These are phyloP conservation scores for Fusarium devonianum DNA, from an alignment of 2,329 filamentous ascomycete genomes.

Conservation along the genomic window DNA sequence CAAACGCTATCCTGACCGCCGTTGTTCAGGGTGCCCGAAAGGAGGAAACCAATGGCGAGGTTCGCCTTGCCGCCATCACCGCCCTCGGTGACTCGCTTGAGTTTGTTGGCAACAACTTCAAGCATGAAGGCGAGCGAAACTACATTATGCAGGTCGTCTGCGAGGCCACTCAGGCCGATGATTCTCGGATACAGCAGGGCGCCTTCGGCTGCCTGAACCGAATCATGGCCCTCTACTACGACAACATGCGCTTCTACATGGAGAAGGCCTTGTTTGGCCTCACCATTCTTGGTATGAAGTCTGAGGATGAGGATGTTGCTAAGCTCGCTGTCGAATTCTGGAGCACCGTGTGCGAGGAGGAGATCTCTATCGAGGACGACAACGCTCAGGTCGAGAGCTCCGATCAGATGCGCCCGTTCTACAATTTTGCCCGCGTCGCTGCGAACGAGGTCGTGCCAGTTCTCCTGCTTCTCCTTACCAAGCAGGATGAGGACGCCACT, in stretches of 20 bases:
- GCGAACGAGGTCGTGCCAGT: slow-evolving; percentile 95
- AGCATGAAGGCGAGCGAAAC: slow-evolving; percentile 98
- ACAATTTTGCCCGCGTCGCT: slow-evolving; percentile 93
- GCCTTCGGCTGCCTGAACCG: slow-evolving; percentile 97
- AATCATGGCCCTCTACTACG: slow-evolving; percentile 98
- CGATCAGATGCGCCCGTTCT: slow-evolving; percentile 87
- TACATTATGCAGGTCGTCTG: slow-evolving; percentile 99
- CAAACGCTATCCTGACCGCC: slow-evolving; percentile 96
- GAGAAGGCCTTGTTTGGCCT: slow-evolving; percentile 98
- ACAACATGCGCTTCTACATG: slow-evolving; percentile 99
- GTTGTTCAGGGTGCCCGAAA: slow-evolving; percentile 97
- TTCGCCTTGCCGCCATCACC: slow-evolving; percentile 90
- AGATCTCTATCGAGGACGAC: slow-evolving; percentile 97
- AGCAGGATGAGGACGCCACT: slow-evolving; percentile 95
- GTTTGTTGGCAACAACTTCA: slow-evolving; percentile 98
- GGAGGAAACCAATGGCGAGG: slow-evolving; percentile 90
- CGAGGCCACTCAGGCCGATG: slow-evolving; percentile 94
- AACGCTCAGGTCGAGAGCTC: slow-evolving; percentile 79
- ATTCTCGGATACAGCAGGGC: slow-evolving; percentile 90
- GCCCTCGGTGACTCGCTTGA: slow-evolving; percentile 96
- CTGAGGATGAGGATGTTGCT: slow-evolving; percentile 93
- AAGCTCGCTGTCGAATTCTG: slow-evolving; percentile 99
- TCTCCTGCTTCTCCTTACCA: slow-evolving; percentile 84
- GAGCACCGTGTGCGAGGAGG: slow-evolving; percentile 99
- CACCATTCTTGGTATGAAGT: slow-evolving; percentile 99